phyloP scores from a whole-genome alignment of 129 eudicot species.

The Erigeron canadensis region DNA sequence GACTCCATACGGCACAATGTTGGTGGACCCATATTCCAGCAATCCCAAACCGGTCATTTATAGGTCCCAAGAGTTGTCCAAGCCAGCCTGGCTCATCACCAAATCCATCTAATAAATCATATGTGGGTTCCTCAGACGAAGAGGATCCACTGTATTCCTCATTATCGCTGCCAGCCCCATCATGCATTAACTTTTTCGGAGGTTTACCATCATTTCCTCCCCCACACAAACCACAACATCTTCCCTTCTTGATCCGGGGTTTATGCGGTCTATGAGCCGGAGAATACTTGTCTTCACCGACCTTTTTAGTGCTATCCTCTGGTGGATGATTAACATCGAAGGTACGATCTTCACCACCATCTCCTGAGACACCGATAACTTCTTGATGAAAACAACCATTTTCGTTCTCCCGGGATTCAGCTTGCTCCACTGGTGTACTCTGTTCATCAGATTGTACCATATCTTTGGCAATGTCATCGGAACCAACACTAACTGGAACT shows the following conservation, averaged over 20 bases:
- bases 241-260: constrained; percentile 66
- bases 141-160: constrained; percentile 91
- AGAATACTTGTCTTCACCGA: constrained; percentile 27
- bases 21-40: constrained; percentile 99
- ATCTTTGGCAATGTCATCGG: constrained; percentile 36
- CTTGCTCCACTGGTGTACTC: constrained; percentile 28
- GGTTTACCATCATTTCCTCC: constrained; percentile 93
- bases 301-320: constrained; percentile 34
- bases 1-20: constrained; percentile 99
- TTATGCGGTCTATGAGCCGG: constrained; percentile 34
- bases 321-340: constrained; percentile 33
- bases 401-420: constrained; percentile 31
- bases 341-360: constrained; percentile 33
- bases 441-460: constrained; percentile 34
- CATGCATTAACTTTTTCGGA: constrained; percentile 61
- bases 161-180: constrained; percentile 80
- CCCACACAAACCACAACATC: constrained; percentile 95
- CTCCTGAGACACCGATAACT: constrained; percentile 25
- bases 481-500: constrained; percentile 26
- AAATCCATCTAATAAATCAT: constrained; percentile 94
- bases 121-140: constrained; percentile 72
- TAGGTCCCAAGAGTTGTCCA: constrained; percentile 90
- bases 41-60: constrained; percentile 88
- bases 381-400: constrained; percentile 27
- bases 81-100: constrained; percentile 98